Evolutionary conservation across 768 basidiomycete species (phyloP).

Genomic region (Xerocomellus chrysenteron): DNA sequence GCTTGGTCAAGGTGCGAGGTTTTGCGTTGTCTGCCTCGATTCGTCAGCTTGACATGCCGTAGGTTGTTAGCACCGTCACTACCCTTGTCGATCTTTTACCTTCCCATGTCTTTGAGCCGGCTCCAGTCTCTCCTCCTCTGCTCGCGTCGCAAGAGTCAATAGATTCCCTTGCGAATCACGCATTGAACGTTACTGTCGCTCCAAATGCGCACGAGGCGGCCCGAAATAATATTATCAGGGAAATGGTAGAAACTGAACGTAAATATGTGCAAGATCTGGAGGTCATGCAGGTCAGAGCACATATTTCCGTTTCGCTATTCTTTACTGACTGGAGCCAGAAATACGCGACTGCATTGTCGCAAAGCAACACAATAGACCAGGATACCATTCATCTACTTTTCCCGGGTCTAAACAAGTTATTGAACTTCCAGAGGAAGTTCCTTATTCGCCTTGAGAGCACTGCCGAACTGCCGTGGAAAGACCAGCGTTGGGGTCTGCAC

Average conservation of each 20-base stretch:
- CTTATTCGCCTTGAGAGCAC: slow-evolving; percentile 87
- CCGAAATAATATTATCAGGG: slow-evolving; percentile 76
- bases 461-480: slow-evolving; percentile 77
- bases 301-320: slow-evolving; percentile 1
- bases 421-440: slow-evolving; percentile 96
- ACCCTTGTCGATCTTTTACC: slow-evolving; percentile 80
- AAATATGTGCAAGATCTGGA: slow-evolving; percentile 97
- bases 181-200: slow-evolving; percentile 38
- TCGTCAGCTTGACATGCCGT: slow-evolving; percentile 1
- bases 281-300: slow-evolving; percentile 79
- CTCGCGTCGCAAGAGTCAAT: slow-evolving; percentile 57
- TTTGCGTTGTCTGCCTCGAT: not conserved
- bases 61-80: slow-evolving; percentile 91
- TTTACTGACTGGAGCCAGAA: slow-evolving; percentile 50
- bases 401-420: slow-evolving; percentile 88
- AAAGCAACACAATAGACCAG: slow-evolving; percentile 83
- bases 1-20: slow-evolving; percentile 82
- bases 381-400: slow-evolving; percentile 97
- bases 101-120: slow-evolving; percentile 61
- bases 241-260: slow-evolving; percentile 92
- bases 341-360: slow-evolving; percentile 82
- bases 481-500: slow-evolving; percentile 84
- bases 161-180: slow-evolving; percentile 54
- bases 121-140: slow-evolving; percentile 56
- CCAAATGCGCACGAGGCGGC: slow-evolving; percentile 63